These are phyloP conservation scores for Erythrobasidium yunnanense DNA, from an alignment of 768 basidiomycete genomes.

Conservation along the genomic window DNA sequence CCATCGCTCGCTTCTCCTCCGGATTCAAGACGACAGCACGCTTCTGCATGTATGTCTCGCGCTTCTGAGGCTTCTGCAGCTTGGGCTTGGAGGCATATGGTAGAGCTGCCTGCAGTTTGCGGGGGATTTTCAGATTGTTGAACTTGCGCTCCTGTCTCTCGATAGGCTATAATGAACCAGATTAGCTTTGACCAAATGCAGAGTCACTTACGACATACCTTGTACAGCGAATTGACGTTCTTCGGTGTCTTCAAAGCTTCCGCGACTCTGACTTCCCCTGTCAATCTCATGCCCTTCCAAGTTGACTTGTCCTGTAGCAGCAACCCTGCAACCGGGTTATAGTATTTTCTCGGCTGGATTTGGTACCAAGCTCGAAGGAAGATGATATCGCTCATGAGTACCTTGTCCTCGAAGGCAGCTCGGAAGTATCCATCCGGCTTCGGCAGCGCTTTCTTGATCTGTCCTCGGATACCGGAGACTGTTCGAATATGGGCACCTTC, in stretches of 20 bases:
- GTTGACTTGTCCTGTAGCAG: constrained; percentile 61
- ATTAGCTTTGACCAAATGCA: too few relatives aligned
- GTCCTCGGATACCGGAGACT: constrained; percentile 88
- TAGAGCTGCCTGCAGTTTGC: constrained; percentile 76
- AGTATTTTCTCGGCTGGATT: constrained; percentile 85
- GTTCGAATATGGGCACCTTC: constrained; percentile 95
- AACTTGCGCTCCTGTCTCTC: constrained; percentile 72
- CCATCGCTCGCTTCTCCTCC: constrained; percentile 84
- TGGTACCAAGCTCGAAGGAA: constrained; percentile 96
- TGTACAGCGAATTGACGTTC: constrained; percentile 77
- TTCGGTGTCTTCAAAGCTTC: constrained; percentile 70
- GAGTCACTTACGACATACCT: too few relatives aligned
- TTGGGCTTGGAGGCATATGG: constrained; percentile 91
- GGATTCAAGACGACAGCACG: constrained; percentile 90
- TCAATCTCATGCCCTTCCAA: constrained; percentile 93
- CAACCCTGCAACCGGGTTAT: constrained; percentile 89
- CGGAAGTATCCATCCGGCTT: constrained; percentile 92
- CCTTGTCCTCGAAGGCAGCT: constrained; percentile 96
- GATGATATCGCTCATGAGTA: constrained; percentile 87
- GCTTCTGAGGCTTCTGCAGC: constrained; percentile 59
- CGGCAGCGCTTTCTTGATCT: constrained; percentile 88
- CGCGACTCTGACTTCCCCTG: constrained; percentile 80
- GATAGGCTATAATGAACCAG: constrained; percentile 47
- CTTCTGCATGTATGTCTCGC: constrained; percentile 58
- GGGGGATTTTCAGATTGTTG: constrained; percentile 76